phyloP scores from a whole-genome alignment of 108 stramenopile species.

The Nitzschia inconspicua region DNA sequence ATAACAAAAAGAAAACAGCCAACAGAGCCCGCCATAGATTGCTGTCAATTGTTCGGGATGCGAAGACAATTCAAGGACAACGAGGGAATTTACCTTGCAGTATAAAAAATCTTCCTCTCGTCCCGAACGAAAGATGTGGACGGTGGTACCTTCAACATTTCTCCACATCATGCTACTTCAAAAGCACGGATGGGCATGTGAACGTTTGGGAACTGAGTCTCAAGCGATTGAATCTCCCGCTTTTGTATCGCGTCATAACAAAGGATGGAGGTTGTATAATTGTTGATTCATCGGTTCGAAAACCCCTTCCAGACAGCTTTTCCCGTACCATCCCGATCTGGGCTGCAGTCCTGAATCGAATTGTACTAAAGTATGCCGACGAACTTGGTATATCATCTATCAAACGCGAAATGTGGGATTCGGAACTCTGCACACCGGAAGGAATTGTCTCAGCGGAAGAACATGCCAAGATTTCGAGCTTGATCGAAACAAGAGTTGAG shows the following conservation, averaged over 20 bases:
- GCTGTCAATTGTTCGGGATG: conserved; percentile 34
- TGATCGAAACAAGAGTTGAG: conserved; percentile 55
- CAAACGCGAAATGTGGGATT: conserved; percentile 31
- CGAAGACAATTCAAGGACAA: neutral
- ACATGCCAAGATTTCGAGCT: conserved; percentile 28
- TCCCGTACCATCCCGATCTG: conserved; percentile 78
- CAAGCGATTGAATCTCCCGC: conserved; percentile 58
- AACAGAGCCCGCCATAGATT: conserved; percentile 42
- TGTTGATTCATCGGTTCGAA: conserved; percentile 67
- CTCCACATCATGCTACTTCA: conserved; percentile 70
- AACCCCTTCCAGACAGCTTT: conserved; percentile 65
- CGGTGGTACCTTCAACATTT: conserved; percentile 56
- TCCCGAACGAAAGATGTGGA: conserved; percentile 65
- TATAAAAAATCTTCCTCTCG: conserved; percentile 35
- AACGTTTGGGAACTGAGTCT: conserved; percentile 51
- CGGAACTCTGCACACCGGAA: conserved; percentile 44
- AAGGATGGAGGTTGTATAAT: conserved; percentile 31
- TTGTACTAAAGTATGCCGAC: conserved; percentile 38
- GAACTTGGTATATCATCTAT: neutral
- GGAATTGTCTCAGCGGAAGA: conserved; percentile 47
- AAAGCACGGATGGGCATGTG: conserved; percentile 76
- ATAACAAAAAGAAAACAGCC: conserved; percentile 22
- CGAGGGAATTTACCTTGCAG: too few species aligned
- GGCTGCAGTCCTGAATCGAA: conserved; percentile 65
- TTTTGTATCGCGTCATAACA: conserved; percentile 30